Base-by-base conservation (phyloP, 176 grass and related monocot species). In the Phragmites australis region DNA sequence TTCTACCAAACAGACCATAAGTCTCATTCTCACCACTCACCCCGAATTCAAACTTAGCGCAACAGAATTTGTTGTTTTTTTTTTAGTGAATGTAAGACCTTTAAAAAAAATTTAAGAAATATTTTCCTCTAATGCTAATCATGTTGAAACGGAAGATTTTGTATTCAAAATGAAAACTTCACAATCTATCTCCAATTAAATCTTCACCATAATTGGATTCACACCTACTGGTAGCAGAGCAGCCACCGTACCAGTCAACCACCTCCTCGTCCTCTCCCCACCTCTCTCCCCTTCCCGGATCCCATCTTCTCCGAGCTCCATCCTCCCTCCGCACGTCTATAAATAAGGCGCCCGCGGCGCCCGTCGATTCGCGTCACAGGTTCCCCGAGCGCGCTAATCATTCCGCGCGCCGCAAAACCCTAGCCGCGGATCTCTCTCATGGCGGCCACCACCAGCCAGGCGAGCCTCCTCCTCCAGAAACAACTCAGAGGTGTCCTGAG, bases 401-500 rank as follows among this genome's bases (percentile, higher is more conserved):
- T 68, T 77, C 69, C 9, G 60, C 65, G 74, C 80, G 32, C 66
- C 68, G 83, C 83, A 78, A 46, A 87, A 74, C 78, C 84, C 81
- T 90, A 84, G 75, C 80, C 81, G 61, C 72, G 78, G 66, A 82
- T 78, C 79, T 81, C 67, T 66, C 66, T 71, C 76, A 97, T 97
- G 94, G 89, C 89, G 59, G 55, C 76, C 47, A 79, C 61, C 75
- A 64, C 62, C 75, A 94, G 79, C 86, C 91, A 94, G 84, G 94
- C 89, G 74, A 88, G 87, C 76, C 94, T 97, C 45, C 82, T 97
- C 53, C 94, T 97, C 40, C 80, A 79, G 79, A 94, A 97, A 89
- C 94, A 94, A 59, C 94, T 97, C 76, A 82, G 83, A 94, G 94
- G 94, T 97, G 70, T 68, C 51, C 19, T 21, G 46, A 50, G 30